Evolutionary conservation across 352 stramenopile species (phyloP), one percentile per base, ranked within the genome.

Genomic region (Pythium oligandrum): DNA sequence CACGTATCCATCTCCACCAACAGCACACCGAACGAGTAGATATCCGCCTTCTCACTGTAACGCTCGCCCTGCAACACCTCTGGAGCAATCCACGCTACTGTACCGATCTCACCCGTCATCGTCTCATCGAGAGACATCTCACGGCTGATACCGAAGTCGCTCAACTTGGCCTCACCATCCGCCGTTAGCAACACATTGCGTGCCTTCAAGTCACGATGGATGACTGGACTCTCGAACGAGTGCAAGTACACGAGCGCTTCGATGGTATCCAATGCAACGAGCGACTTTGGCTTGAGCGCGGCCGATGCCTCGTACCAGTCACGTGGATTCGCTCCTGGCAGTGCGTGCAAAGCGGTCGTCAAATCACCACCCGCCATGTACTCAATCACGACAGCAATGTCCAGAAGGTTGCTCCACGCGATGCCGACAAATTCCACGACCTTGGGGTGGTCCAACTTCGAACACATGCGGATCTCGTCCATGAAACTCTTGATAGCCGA

Each of bases 381-480:
- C 47, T 76, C 68, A 35, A 48, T 65, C 12, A 76, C 51, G 31
- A 71, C 64, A 4, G 63, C 52, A 3, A 76, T 12, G 43, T 76
- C 60, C 12, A 64, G 33, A 3, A 73, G 48, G 10, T 48, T 71
- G 43, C 43, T 73, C 68, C 68, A 76, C n/a, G 53, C 45, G 11
- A 76, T 33, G 4, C 68, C 68, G n/a, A 76, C 51, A 35, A 76
- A 76, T 37, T 51, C 45, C 34, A 77, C 68, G 40, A 77, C 63
- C 6, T 66, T 62, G 0, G 68, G 68, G 30, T 77, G 68, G 32
- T 71, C 63, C n/a, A 77, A 39, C 32, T 51, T 55, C 0, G 68
- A 53, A 42, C 61, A 70, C 37, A 74, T 49, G 2, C 61, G 57
- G 45, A 75, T 75, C 55, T 75, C 67, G 49, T 68, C 59, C 64